Evolutionary conservation across 352 stramenopile genomes (phyloP), one percentile per base, ranked within the genome.

Genomic region (Phytopythium ostracodes): DNA sequence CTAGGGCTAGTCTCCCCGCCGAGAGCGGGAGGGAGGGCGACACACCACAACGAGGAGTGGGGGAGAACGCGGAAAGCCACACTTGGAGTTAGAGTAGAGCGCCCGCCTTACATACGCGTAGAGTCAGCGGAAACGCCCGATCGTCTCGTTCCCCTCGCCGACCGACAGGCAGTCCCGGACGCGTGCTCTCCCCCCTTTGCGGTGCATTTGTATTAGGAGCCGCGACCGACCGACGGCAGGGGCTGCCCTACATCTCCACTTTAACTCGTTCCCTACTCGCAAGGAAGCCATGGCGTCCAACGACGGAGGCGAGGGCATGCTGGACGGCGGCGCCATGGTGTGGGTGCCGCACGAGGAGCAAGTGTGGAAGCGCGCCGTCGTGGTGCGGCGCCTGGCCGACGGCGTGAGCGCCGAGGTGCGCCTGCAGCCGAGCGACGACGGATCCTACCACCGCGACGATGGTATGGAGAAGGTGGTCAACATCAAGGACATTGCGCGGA

Each of bases 321-420:
- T 89, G 42, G 79, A 88, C 67, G 75, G 82, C 64, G 77, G 78
- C 50, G 81, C 84, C 47, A 84, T 88, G 73, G 79, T 94, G 22
- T 94, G 85, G 85, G 83, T 94, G 52, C 85, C 85, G 3, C 83
- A 94, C 67, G 72, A 85, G 42, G 62, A 77, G 53, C 67, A 87
- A 56, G 83, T 94, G 11, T 94, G 85, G 85, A 89, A 89, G 73
- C 84, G 84, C 56, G 85, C 85, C 1, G 78, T 89, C 31, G 80
- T 92, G 29, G 69, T 92, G 54, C 65, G 65, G 8, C 82, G 81
- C 22, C 56, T 88, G 33, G 70, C 73, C 35, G 76, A 87, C 58
- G 79, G 77, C 36, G 38, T 61, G 50, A 59, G 67, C 60, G 81
- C 81, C 17, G 66, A 89, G 36, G 82, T 94, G 61, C 84, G 84